phyloP scores from a whole-genome alignment of 495 filamentous ascomycete species.

The Xylaria cubensis region DNA sequence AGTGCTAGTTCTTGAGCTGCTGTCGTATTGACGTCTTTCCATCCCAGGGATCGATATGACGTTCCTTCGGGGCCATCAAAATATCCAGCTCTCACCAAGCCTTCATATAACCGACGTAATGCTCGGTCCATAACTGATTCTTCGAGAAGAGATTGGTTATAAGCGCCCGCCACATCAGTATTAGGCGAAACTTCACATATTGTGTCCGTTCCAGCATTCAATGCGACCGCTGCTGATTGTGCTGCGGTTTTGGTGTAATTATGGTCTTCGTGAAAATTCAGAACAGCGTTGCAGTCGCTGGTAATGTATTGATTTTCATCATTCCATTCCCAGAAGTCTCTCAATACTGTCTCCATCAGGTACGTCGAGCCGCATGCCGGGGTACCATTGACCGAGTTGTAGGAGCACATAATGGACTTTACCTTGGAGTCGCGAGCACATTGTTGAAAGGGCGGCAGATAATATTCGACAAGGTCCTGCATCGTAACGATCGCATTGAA shows the following conservation, averaged over 20 bases:
- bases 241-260: slow-evolving; percentile 56
- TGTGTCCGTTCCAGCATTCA: slow-evolving; percentile 67
- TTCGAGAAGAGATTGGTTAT: slow-evolving; percentile 39
- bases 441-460: slow-evolving; percentile 56
- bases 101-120: slow-evolving; percentile 62
- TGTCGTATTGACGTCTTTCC: slow-evolving; percentile 59
- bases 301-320: slow-evolving; percentile 62
- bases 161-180: slow-evolving; percentile 54
- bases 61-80: slow-evolving; percentile 57
- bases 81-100: slow-evolving; percentile 63
- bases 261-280: slow-evolving; percentile 65
- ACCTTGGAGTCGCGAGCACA: slow-evolving; percentile 61
- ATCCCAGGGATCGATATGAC: slow-evolving; percentile 60
- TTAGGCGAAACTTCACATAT: slow-evolving; percentile 64
- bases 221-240: slow-evolving; percentile 56
- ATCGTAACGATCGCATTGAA: slow-evolving; percentile 62
- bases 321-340: slow-evolving; percentile 59
- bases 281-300: slow-evolving; percentile 64
- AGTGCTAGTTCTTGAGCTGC: slow-evolving; percentile 62
- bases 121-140: slow-evolving; percentile 57
- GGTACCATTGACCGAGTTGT: slow-evolving; percentile 67
- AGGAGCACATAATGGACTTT: slow-evolving; percentile 66
- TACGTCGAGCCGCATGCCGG: slow-evolving; percentile 63
- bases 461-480: slow-evolving; percentile 65
- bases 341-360: slow-evolving; percentile 63